Evolutionary conservation across 192 early-diverging fungal species (phyloP), one percentile per base, ranked within the genome.

Genomic region (Coemansia sp.): DNA sequence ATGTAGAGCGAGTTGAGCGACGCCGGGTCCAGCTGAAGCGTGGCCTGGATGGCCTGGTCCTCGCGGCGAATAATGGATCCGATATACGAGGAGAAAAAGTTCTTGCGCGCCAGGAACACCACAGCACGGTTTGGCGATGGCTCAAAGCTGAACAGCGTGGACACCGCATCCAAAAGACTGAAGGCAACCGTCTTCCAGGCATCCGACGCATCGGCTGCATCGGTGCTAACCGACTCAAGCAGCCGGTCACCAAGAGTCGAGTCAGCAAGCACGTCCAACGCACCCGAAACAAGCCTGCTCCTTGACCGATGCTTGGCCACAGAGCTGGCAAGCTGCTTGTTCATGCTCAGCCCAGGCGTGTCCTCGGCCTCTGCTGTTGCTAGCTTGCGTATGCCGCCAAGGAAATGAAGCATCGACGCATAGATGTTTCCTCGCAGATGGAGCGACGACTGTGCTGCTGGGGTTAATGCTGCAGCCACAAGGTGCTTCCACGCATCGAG

Each of bases 101-200:
- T 67, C 72, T 74, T 69, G 58, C 83, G 83, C 0, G 79, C 67
- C 14, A 84, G 48, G 59, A 75, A 73, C 64, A 50, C 33, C 22
- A 84, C 67, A 29, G 86, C 71, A 8, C 83, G 74, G 48, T 70
- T 76, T 19, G 82, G 65, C 8, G 69, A 74, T 28, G 70, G 38
- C 37, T 83, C 81, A 28, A 63, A 73, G 57, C 64, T 66, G 48
- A 79, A 81, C 36, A 85, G 68, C 19, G 81, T 62, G 10, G 83
- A 84, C 5, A 98, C 68, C 0, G 87, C 85, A 42, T 90, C 87
- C 34, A 98, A 75, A 4, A 89, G 70, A 7, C 84, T 85, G 57
- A 94, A 94, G 0, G 96, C 91, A 6, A 92, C 87, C 6, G 92
- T 92, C 55, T 92, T 90, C 86, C 90, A 94, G 3, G 91, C 86